phyloP scores from a whole-genome alignment of 345 rosid species.

The Salix viminalis region DNA sequence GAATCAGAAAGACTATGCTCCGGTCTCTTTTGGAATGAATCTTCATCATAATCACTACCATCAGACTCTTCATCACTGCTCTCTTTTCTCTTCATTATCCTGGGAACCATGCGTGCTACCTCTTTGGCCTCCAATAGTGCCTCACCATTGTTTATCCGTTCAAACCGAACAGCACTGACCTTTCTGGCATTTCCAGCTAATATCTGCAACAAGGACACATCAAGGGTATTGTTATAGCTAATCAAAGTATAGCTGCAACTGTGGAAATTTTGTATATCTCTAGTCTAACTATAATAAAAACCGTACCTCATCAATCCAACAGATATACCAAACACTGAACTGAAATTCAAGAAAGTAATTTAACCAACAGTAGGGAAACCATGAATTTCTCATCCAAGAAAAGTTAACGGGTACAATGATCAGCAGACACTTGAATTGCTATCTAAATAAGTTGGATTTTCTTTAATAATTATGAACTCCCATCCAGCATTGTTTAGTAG shows the following conservation, averaged over 20 bases:
- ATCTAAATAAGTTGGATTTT: neutral
- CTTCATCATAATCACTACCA: constrained; percentile 29
- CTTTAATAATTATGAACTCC: neutral
- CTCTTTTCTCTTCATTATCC: constrained; percentile 71
- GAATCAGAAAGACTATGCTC: constrained; percentile 43
- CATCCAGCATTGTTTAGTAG: neutral
- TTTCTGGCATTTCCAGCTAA: constrained; percentile 96
- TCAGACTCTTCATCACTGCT: constrained; percentile 55
- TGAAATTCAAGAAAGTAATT: neutral
- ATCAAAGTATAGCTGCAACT: neutral
- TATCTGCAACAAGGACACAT: constrained; percentile 45
- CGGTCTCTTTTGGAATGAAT: constrained; percentile 30
- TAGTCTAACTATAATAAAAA: neutral
- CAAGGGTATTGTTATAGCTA: constrained; percentile 5
- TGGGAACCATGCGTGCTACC: constrained; percentile 69
- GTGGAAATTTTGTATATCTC: neutral
- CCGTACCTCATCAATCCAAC: neutral
- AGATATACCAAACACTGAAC: neutral
- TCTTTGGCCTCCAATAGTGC: constrained; percentile 51
- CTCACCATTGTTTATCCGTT: constrained; percentile 53
- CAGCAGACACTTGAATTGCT: neutral
- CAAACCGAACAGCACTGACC: constrained; percentile 88
- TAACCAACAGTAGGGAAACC: neutral
- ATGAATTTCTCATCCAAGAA: neutral
- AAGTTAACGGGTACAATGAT: neutral